Percentiles rank a stretch among this genome's conserved stretches.
Conservation (phyloP, 129 eudicot genomes). For the Arctium minus region DNA sequence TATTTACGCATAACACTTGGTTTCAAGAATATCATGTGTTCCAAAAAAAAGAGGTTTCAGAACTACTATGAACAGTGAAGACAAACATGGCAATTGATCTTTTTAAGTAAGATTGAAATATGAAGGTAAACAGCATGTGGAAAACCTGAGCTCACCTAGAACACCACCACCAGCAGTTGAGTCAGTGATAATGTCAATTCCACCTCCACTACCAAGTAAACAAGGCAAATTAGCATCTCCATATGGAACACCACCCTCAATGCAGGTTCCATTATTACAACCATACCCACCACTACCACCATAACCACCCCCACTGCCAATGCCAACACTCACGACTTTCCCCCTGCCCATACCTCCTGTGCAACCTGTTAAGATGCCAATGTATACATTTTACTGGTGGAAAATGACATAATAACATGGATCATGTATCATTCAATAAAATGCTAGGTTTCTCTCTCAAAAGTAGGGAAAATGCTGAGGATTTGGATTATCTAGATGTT, state of each 20-base stretch:
- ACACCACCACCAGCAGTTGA: conserved; percentile 94
- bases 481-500: not conserved
- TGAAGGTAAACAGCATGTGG: not conserved
- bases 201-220: conserved; percentile 98
- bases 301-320: conserved; percentile 96
- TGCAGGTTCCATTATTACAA: conserved; percentile 58
- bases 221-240: conserved; percentile 83
- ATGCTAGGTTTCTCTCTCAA: not conserved
- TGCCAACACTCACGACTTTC: conserved; percentile 37
- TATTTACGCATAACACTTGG: not conserved
- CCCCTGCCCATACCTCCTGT: conserved; percentile 81
- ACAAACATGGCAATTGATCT: not conserved
- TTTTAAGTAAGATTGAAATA: not conserved
- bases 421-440: not conserved
- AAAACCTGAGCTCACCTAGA: conserved; percentile 50
- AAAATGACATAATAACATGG: not conserved
- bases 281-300: conserved; percentile 91
- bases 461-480: not conserved
- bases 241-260: conserved; percentile 73
- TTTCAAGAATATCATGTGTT: not conserved
- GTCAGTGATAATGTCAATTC: conserved; percentile 54
- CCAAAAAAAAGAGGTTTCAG: not conserved
- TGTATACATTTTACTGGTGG: not conserved
- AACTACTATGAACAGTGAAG: not conserved
- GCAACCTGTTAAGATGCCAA: conserved; percentile 62